Percentiles rank a stretch among this genome's conserved stretches.
Conservation (phyloP, 1,284 basidiomycete species). For the Ustilago tritici region DNA sequence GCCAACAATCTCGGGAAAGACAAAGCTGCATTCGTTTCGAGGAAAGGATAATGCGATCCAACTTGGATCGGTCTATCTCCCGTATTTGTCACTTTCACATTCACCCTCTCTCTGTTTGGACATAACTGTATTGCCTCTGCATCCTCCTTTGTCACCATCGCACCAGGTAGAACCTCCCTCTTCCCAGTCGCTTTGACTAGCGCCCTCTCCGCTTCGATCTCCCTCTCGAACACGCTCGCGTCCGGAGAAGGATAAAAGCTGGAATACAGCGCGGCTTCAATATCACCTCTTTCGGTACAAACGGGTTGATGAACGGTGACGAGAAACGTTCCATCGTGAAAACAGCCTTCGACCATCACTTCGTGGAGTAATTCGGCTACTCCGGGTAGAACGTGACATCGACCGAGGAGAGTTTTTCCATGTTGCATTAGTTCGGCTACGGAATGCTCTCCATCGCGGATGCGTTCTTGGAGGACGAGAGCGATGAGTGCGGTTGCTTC, state of each 20-base stretch:
- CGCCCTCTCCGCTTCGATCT: background rate
- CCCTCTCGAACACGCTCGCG: slow-evolving; percentile 70
- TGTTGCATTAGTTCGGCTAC: slow-evolving; percentile 86
- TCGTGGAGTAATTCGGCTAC: slow-evolving; percentile 69
- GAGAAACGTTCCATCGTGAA: slow-evolving; percentile 65
- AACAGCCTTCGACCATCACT: slow-evolving; percentile 69
- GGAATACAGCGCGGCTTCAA: slow-evolving; percentile 86
- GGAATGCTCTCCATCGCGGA: slow-evolving; percentile 89
- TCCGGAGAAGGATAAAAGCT: slow-evolving; percentile 88
- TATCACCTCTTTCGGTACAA: slow-evolving; percentile 78
- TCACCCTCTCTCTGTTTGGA: slow-evolving; percentile 77
- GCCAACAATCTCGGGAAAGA: slow-evolving; percentile 84
- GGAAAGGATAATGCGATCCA: slow-evolving; percentile 80
- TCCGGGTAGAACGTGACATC: slow-evolving; percentile 87
- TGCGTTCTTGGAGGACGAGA: slow-evolving; percentile 89
- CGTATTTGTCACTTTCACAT: slow-evolving; percentile 85
- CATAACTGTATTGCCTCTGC: slow-evolving; percentile 79
- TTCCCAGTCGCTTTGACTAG: slow-evolving; percentile 14
- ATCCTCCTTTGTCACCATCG: slow-evolving; percentile 50
- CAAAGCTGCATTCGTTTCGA: slow-evolving; percentile 86
- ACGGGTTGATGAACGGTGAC: slow-evolving; percentile 81
- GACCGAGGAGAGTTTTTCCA: slow-evolving; percentile 83
- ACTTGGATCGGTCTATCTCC: slow-evolving; percentile 92
- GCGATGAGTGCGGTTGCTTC: slow-evolving; percentile 92
- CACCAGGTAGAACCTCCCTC: slow-evolving; percentile 48